Percentiles rank a stretch among this genome's conserved stretches.
Evolutionary conservation across 306 rosid species (phyloP).

Genomic region (peach (Prunus persica)): Prunus_persica_NCBIv2 NC_034011.1:8484501-8485000

Average conservation of each 20-base stretch:
- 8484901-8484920: conserved; percentile 7
- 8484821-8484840: conserved; percentile 84
- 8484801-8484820: conserved; percentile 56
- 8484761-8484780: conserved; percentile 81
- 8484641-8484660: not conserved
- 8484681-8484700: not conserved
- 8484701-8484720: not conserved
- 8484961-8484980: conserved; percentile 70
- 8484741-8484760: conserved; percentile 49
- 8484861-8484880: conserved; percentile 12
- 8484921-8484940: conserved; percentile 7
- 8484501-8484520: not conserved
- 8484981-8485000: conserved; percentile 73
- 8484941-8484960: conserved; percentile 32
- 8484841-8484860: conserved; percentile 74
- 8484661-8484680: not conserved
- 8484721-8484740: not conserved
- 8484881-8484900: conserved; percentile 4
- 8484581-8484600: not conserved
- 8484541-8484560: not conserved
- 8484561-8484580: not conserved
- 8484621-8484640: not conserved
- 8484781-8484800: conserved; percentile 81
- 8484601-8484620: not conserved
- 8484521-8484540: too few relatives aligned